phyloP scores from a whole-genome alignment of 768 basidiomycete species.

The Auriscalpium orientale region DNA sequence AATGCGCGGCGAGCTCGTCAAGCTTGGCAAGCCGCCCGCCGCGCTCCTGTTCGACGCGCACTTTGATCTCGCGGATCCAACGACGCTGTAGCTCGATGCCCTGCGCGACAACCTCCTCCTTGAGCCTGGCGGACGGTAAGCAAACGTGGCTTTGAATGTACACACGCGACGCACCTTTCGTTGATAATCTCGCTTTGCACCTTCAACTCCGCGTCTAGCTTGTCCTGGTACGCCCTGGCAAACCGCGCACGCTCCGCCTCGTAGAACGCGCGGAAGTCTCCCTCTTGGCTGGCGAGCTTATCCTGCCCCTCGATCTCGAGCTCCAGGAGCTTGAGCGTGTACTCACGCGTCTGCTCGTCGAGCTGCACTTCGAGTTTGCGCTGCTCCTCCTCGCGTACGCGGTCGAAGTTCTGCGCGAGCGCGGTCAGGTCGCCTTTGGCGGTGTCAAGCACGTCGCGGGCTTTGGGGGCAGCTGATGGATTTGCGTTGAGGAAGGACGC shows the following conservation, averaged over 20 bases:
- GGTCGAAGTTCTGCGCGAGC: conserved; percentile 69
- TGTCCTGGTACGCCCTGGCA: conserved; percentile 74
- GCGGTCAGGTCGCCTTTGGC: conserved; percentile 78
- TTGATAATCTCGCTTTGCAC: conserved; percentile 92
- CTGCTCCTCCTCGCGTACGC: conserved; percentile 75
- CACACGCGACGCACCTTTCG: conserved; percentile 58
- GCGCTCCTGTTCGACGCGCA: conserved; percentile 93
- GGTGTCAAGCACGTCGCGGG: conserved; percentile 65
- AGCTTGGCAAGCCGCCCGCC: conserved; percentile 92
- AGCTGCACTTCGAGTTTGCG: conserved; percentile 53
- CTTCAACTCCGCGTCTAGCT: conserved; percentile 76
- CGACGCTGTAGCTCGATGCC: conserved; percentile 95
- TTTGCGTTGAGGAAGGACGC: conserved; percentile 75
- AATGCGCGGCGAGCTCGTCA: conserved; percentile 81
- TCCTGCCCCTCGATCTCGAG: conserved; percentile 82
- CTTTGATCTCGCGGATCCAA: conserved; percentile 95
- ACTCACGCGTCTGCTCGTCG: conserved; percentile 81
- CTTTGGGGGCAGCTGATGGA: conserved; percentile 58
- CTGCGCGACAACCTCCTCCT: conserved; percentile 91
- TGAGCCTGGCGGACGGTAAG: conserved; percentile 45
- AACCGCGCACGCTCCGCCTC: conserved; percentile 70
- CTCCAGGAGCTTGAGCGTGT: conserved; percentile 71
- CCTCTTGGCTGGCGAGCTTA: conserved; percentile 78
- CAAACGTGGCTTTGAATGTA: not conserved
- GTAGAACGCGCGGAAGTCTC: conserved; percentile 75